These are phyloP conservation scores for Colletotrichum sp. DNA, from an alignment of 2,329 filamentous ascomycete genomes.

Conservation along the genomic window DNA sequence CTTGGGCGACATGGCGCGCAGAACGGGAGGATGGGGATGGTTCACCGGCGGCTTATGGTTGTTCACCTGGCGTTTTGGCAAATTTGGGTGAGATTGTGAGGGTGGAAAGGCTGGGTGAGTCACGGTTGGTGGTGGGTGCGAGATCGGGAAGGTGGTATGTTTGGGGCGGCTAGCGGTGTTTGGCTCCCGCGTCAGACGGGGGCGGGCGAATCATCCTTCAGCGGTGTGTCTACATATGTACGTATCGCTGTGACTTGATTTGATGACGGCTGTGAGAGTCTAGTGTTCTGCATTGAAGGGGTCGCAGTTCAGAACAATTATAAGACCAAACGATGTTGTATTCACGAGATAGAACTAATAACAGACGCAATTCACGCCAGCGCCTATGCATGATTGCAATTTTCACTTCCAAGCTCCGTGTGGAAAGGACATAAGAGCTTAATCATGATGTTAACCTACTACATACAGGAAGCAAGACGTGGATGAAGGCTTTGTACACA, in stretches of 20 bases:
- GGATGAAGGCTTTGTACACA: rapidly evolving
- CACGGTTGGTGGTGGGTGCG: background rate
- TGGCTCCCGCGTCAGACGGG: background rate
- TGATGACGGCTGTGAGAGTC: rapidly evolving
- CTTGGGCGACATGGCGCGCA: background rate
- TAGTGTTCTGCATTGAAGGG: background rate
- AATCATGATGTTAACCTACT: rapidly evolving
- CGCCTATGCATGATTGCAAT: background rate
- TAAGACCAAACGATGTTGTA: background rate
- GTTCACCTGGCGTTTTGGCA: no score
- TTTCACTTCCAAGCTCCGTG: rapidly evolving
- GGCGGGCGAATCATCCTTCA: background rate
- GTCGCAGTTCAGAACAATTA: background rate
- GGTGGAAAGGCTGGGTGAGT: background rate
- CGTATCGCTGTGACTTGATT: background rate
- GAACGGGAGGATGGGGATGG: background rate
- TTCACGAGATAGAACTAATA: background rate
- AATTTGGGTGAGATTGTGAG: background rate
- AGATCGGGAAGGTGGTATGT: background rate
- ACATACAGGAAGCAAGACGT: background rate
- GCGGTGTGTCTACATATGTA: background rate
- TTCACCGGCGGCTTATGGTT: no score
- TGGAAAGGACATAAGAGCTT: rapidly evolving
- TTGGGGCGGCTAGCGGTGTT: background rate
- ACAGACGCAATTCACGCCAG: background rate